Evolutionary conservation across 129 eudicot species (phyloP).

Genomic region (Helichrysum umbraculigerum): DNA sequence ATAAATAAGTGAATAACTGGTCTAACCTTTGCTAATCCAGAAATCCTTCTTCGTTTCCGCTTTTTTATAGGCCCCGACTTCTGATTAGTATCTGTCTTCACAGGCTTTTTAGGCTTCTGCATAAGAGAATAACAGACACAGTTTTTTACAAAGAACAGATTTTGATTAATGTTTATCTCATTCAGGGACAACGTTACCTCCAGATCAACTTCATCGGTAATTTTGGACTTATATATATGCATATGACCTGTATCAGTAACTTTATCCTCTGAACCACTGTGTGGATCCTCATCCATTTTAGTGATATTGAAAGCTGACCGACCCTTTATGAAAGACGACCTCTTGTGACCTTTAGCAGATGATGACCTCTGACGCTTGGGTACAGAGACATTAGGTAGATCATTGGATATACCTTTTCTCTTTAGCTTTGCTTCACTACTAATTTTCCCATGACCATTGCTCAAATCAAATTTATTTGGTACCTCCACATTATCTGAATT

Average conservation of each 20-base stretch:
- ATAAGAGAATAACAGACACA: conserved; percentile 11
- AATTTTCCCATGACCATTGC: conserved; percentile 56
- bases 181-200: conserved; percentile 46
- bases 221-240: conserved; percentile 33
- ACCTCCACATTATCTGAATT: conserved; percentile 54
- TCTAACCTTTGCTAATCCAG: conserved; percentile 79
- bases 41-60: conserved; percentile 55
- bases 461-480: conserved; percentile 52
- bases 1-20: neutral
- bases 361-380: conserved; percentile 80
- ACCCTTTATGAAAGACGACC: conserved; percentile 36
- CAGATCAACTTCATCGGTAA: conserved; percentile 33
- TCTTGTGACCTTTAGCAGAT: conserved; percentile 52
- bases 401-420: conserved; percentile 49
- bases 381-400: conserved; percentile 48
- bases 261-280: conserved; percentile 38
- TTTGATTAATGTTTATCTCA: neutral
- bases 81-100: conserved; percentile 34
- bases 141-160: neutral
- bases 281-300: conserved; percentile 48
- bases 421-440: conserved; percentile 33
- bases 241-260: conserved; percentile 30
- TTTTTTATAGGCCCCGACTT: conserved; percentile 57
- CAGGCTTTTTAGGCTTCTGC: conserved; percentile 47
- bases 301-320: conserved; percentile 31